A percentile compares a stretch with the other conserved stretches of the same genome.
phyloP scores from a whole-genome alignment of 768 basidiomycete species.

The Suillus decipiens region DNA sequence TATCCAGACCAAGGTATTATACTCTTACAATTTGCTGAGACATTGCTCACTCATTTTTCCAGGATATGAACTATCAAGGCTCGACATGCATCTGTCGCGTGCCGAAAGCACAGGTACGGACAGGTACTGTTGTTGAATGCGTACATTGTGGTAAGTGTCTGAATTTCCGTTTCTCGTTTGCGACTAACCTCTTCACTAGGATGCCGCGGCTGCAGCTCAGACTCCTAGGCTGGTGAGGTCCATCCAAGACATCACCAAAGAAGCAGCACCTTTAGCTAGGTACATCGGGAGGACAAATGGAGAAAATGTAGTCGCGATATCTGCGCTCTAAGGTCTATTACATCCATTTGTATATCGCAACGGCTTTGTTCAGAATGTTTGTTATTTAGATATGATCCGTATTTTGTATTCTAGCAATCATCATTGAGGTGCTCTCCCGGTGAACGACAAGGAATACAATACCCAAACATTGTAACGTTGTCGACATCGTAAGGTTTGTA shows the following conservation, averaged over 20 bases:
- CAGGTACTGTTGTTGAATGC: slow-evolving; percentile 93
- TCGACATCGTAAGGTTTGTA: not conserved
- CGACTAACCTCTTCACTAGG: slow-evolving; percentile 44
- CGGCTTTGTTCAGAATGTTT: slow-evolving; percentile 4
- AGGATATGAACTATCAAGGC: slow-evolving; percentile 99
- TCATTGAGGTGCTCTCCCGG: not conserved
- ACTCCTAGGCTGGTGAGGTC: slow-evolving; percentile 49
- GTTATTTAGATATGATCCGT: slow-evolving; percentile 2
- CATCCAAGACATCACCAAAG: not conserved
- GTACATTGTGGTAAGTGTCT: slow-evolving; percentile 86
- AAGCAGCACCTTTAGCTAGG: slow-evolving; percentile 16
- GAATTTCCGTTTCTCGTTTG: slow-evolving; percentile 5
- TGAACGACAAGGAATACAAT: not conserved
- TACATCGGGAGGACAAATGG: slow-evolving; percentile 51
- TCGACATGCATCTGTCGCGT: slow-evolving; percentile 98
- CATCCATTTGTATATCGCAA: not conserved
- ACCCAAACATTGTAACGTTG: not conserved
- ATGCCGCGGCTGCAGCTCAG: slow-evolving; percentile 90
- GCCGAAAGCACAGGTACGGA: slow-evolving; percentile 89
- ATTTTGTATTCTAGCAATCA: not conserved
- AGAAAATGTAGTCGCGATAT: slow-evolving; percentile 27
- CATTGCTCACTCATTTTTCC: slow-evolving; percentile 3
- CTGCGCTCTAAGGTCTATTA: slow-evolving; percentile 3
- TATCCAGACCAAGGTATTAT: slow-evolving; percentile 82
- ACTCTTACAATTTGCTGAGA: slow-evolving; percentile 11